Percentiles rank a stretch among this genome's conserved stretches.
Evolutionary conservation across 2,329 filamentous ascomycete genomes (phyloP).

Genomic region (Byssochlamys sp.): DNA sequence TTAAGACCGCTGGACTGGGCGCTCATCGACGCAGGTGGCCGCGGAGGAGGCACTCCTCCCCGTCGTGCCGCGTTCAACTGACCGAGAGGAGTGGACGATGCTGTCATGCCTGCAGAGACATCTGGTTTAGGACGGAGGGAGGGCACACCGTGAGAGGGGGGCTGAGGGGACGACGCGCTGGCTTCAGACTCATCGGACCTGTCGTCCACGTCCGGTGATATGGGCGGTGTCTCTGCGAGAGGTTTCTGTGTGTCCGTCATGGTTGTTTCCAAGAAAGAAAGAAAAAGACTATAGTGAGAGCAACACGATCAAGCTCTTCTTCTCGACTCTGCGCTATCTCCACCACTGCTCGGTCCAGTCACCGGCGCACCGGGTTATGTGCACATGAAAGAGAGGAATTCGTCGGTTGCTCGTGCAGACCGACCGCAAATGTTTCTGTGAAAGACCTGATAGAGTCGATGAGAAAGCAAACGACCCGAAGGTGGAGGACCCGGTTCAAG

Average conservation of each 20-base stretch:
- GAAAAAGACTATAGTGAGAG: neutral
- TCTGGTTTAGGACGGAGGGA: slow-evolving; percentile 18
- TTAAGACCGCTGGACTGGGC: slow-evolving; percentile 44
- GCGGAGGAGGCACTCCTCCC: slow-evolving; percentile 18
- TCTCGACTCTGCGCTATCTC: neutral
- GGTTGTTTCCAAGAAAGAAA: neutral
- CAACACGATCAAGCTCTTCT: neutral
- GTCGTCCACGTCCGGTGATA: slow-evolving; percentile 12
- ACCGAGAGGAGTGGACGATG: slow-evolving; percentile 76
- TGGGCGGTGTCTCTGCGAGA: slow-evolving; percentile 11
- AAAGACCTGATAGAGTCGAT: neutral
- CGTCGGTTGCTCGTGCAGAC: neutral
- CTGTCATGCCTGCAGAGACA: slow-evolving; percentile 48
- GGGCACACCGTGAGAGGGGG: slow-evolving; percentile 12
- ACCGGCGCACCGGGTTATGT: neutral
- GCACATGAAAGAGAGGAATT: neutral
- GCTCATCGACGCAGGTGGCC: slow-evolving; percentile 24
- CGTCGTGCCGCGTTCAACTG: slow-evolving; percentile 60
- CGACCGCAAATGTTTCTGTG: neutral
- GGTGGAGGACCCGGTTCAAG: neutral
- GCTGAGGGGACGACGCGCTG: slow-evolving; percentile 25
- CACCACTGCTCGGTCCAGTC: neutral
- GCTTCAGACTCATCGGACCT: slow-evolving; percentile 13
- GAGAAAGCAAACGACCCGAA: neutral
- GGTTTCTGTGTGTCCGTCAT: neutral